These are phyloP conservation scores for Paramecium bursaria DNA, from an alignment of 73 alveolate species.

Conservation along the genomic window DNA sequence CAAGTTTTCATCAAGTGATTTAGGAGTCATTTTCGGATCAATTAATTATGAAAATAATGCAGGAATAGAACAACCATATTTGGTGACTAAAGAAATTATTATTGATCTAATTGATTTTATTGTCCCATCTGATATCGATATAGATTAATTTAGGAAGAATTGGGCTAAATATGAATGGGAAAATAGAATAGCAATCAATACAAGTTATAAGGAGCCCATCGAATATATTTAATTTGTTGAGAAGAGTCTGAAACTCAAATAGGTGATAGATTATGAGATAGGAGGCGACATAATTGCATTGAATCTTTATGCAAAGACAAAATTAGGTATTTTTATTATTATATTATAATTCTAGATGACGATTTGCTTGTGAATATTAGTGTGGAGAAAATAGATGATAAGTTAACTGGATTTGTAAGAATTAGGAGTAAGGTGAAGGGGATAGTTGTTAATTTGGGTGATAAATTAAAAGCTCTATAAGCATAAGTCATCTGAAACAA, in stretches of 20 bases:
- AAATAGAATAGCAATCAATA: slow-evolving; percentile 86
- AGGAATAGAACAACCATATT: slow-evolving; percentile 80
- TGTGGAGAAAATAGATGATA: slow-evolving; percentile 55
- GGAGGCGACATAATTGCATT: slow-evolving; percentile 31
- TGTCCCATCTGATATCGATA: slow-evolving; percentile 86
- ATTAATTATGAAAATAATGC: slow-evolving; percentile 90
- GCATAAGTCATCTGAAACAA: slow-evolving; percentile 3
- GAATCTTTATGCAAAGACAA: slow-evolving; percentile 65
- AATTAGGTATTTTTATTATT: slow-evolving; percentile 39
- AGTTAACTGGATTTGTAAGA: slow-evolving; percentile 60
- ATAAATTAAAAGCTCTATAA: slow-evolving; percentile 2
- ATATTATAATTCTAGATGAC: slow-evolving; percentile 31
- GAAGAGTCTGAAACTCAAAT: not conserved
- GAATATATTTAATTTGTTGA: not conserved
- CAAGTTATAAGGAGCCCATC: slow-evolving; percentile 66
- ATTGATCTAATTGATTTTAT: slow-evolving; percentile 91
- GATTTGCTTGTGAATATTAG: slow-evolving; percentile 67
- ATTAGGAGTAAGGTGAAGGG: slow-evolving; percentile 68
- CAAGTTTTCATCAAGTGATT: slow-evolving; percentile 87
- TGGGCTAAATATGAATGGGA: slow-evolving; percentile 99
- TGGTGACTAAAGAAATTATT: slow-evolving; percentile 84
- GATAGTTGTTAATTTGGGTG: slow-evolving; percentile 29
- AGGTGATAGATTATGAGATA: not conserved
- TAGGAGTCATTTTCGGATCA: slow-evolving; percentile 94
- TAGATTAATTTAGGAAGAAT: slow-evolving; percentile 88